Evolutionary conservation across 2,329 filamentous ascomycete species (phyloP).

Genomic region (Colletotrichum agaves): DNA sequence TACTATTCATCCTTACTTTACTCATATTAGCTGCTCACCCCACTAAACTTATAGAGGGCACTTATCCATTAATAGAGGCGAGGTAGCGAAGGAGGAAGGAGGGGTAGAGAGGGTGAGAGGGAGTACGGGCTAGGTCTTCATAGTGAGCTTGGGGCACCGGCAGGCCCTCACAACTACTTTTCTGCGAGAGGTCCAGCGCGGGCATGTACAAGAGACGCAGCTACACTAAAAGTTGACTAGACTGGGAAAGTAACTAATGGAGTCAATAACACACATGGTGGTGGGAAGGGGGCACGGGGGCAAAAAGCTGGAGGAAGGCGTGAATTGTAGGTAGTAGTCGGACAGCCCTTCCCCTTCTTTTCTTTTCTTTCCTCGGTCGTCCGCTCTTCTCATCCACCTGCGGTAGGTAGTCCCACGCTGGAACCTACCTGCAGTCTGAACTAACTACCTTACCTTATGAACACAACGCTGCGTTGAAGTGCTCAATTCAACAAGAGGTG

Average conservation of each 20-base stretch:
- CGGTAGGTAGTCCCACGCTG: neutral
- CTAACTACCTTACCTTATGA: too few species aligned
- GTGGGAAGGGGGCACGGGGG: neutral
- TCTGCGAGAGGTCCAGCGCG: neutral
- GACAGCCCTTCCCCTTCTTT: neutral
- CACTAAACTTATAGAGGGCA: neutral
- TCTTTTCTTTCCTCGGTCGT: neutral
- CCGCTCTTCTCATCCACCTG: neutral
- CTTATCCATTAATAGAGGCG: neutral
- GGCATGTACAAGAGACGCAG: neutral
- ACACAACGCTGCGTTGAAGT: neutral
- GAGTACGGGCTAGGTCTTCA: constrained; percentile 13
- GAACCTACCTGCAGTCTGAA: constrained; percentile 6
- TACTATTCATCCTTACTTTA: too few species aligned
- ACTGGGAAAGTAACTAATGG: constrained; percentile 12
- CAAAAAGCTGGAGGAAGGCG: neutral
- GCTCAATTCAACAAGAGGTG: neutral
- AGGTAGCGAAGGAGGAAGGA: constrained; percentile 10
- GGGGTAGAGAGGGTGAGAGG: constrained; percentile 4
- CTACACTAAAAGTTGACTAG: neutral
- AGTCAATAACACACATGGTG: constrained; percentile 11
- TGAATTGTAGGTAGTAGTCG: neutral
- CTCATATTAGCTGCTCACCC: neutral
- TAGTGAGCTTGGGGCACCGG: constrained; percentile 12
- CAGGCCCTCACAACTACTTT: neutral